Evolutionary conservation across 2,329 filamentous ascomycete genomes (phyloP).

Genomic region (Pseudofabraea citricarpa): DNA sequence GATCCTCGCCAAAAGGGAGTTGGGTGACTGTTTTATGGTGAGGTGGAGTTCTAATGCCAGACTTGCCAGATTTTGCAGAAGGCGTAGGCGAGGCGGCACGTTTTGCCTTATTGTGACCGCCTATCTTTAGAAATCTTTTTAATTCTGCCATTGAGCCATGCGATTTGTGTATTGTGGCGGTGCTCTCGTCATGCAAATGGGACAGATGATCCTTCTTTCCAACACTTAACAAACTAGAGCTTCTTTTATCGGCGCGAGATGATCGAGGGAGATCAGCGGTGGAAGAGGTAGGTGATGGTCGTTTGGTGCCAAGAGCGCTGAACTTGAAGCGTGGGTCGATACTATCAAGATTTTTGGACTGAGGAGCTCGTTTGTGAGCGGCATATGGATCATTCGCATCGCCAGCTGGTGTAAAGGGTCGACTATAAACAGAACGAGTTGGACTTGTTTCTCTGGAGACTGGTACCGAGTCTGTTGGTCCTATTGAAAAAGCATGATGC

Average conservation of each 20-base stretch:
- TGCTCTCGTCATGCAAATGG: conserved; percentile 39
- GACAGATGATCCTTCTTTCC: conserved; percentile 38
- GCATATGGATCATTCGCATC: conserved; percentile 83
- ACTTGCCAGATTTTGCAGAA: conserved; percentile 44
- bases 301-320: conserved; percentile 57
- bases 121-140: conserved; percentile 92
- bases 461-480: conserved; percentile 44
- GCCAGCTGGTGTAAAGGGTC: conserved; percentile 73
- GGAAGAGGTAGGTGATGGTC: conserved; percentile 50
- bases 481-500: conserved; percentile 26
- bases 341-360: conserved; percentile 57
- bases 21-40: conserved; percentile 48
- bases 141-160: conserved; percentile 89
- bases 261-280: conserved; percentile 44
- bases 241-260: conserved; percentile 43
- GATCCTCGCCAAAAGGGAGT: conserved; percentile 90
- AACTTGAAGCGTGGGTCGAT: conserved; percentile 85
- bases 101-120: conserved; percentile 61
- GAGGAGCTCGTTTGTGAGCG: conserved; percentile 71
- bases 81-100: conserved; percentile 60
- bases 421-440: conserved; percentile 61
- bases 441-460: conserved; percentile 61
- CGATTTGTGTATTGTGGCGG: conserved; percentile 42
- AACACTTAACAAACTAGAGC: conserved; percentile 38
- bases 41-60: conserved; percentile 43